Base-by-base conservation (phyloP, 176 grass and related monocot genomes). In the Triticum urartu region DNA sequence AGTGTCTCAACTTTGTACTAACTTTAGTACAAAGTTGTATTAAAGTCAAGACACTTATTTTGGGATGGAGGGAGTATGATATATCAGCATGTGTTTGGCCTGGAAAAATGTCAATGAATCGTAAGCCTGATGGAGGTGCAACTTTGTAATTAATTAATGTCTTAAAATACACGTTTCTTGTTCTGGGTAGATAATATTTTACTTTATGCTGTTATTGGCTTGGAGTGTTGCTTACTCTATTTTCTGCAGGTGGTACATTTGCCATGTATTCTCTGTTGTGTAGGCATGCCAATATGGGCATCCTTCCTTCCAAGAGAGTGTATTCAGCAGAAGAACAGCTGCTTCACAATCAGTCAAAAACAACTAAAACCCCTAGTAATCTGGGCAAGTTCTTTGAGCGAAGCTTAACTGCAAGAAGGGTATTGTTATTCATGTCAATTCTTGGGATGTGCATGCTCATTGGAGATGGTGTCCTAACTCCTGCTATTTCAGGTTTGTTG, bases 371-470 rank as follows among this genome's bases (percentile, higher is more conserved):
- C 26, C 80, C 75, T 83, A 85, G 92, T 75, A 89, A 82, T 61
- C 83, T 94, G 61, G 94, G 79, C 77, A 91, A 87, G 78, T 92
- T 91, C 80, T 79, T 97, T 17, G 88, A 97, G 66, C 67, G 24
- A 87, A 97, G 94, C 81, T 81, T 92, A 67, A 77, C 82, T 84
- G 86, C 90, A 66, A 90, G 92, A 90, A 97, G 94, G 77, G 82
- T 80, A 48, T 82, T 97, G 62, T 82, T 97, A 38, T 94, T 97
- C 64, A 72, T 97, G 59, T 81, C 88, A 42, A 90, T 97, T 72
- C 50, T 97, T n/a, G 94, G 94, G 34, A 91, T 91, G 86, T 97
- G 94, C 78, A 97, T 94, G 94, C 88, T 97, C 43, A 97, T 94
- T 47, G 92, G 92, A 84, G 94, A 92, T 91, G 94, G 94, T 32